Evolutionary conservation across 2,329 filamentous ascomycete genomes (phyloP).

Genomic region (Neonectria ditissima): DNA sequence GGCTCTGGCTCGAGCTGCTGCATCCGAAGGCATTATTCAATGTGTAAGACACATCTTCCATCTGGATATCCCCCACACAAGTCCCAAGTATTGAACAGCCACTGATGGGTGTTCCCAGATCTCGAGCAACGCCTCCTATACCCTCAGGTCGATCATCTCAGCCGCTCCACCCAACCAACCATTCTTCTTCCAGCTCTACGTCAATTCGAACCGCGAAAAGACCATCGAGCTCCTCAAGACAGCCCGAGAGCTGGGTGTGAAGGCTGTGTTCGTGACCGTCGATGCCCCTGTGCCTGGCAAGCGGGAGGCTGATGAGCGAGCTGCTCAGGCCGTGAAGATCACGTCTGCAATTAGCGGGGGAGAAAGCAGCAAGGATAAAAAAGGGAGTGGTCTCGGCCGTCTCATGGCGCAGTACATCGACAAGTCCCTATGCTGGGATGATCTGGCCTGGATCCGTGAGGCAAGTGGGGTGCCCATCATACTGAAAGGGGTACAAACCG

Average conservation of each 20-base stretch:
- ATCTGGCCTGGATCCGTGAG: slow-evolving; percentile 63
- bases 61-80: too few relatives aligned
- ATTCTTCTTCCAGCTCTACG: slow-evolving; percentile 67
- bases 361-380: slow-evolving; percentile 60
- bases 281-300: slow-evolving; percentile 67
- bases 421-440: slow-evolving; percentile 61
- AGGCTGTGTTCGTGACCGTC: slow-evolving; percentile 61
- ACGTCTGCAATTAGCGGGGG: slow-evolving; percentile 52
- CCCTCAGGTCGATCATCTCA: slow-evolving; percentile 56
- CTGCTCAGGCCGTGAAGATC: slow-evolving; percentile 58
- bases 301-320: slow-evolving; percentile 66
- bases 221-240: slow-evolving; percentile 57
- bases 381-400: slow-evolving; percentile 63
- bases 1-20: slow-evolving; percentile 61
- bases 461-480: slow-evolving; percentile 59
- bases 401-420: slow-evolving; percentile 64
- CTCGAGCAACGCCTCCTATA: slow-evolving; percentile 64
- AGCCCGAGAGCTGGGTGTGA: slow-evolving; percentile 59
- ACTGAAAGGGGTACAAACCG: slow-evolving; percentile 66
- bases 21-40: slow-evolving; percentile 61
- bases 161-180: slow-evolving; percentile 51
- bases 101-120: slow-evolving; percentile 46
- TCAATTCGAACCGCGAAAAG: slow-evolving; percentile 61
- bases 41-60: slow-evolving; percentile 49
- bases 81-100: background rate